Percentiles rank a stretch among this genome's conserved stretches.
These are phyloP conservation scores for Pueraria montana DNA, from an alignment of 306 rosid species.

Conservation along the genomic window DNA sequence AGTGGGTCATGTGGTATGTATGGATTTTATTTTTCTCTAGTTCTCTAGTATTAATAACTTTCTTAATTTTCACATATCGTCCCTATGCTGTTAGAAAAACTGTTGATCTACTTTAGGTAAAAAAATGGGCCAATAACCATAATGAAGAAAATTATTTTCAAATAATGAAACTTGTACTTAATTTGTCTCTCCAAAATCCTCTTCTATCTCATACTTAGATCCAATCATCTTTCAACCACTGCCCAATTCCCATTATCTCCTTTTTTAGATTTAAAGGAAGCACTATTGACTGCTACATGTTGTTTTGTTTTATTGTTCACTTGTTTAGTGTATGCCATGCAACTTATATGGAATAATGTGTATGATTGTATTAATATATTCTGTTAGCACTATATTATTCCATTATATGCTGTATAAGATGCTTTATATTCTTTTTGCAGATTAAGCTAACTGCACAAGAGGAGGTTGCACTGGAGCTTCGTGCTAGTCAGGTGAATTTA, in stretches of 20 bases:
- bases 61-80: not conserved
- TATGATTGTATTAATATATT: not conserved
- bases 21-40: constrained; percentile 8
- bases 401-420: constrained; percentile 1
- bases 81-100: not conserved
- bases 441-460: constrained; percentile 98
- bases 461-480: constrained; percentile 98
- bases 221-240: not conserved
- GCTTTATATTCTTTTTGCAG: constrained; percentile 58
- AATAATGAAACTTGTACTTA: not conserved
- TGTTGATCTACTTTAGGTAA: not conserved
- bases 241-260: not conserved
- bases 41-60: not conserved
- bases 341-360: constrained; percentile 10
- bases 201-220: not conserved
- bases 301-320: constrained; percentile 8
- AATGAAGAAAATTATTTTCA: constrained; percentile 11
- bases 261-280: not conserved
- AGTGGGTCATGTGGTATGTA: constrained; percentile 97
- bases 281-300: not conserved
- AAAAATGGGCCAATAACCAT: not conserved
- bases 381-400: not conserved
- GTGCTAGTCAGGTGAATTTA: constrained; percentile 87
- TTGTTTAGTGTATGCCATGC: not conserved
- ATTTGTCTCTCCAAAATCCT: not conserved